Evolutionary conservation across 805 yeast genomes (phyloP).

Genomic region (Ascoidea rubescens): DNA sequence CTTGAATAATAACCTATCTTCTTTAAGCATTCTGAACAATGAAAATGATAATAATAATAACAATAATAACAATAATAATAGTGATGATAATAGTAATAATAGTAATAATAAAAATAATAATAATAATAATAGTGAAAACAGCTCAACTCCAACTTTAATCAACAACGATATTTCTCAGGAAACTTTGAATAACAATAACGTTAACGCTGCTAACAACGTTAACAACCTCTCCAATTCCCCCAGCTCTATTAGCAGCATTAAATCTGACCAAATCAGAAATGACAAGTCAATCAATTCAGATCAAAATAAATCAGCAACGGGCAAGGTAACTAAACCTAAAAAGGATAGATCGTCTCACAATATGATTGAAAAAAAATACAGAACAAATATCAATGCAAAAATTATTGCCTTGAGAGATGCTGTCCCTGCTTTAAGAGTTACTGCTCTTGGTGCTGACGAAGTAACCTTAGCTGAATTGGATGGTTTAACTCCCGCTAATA

Average conservation of each 20-base stretch:
- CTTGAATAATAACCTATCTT: no score
- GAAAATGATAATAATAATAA: neutral
- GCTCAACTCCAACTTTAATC: neutral
- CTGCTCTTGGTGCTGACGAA: conserved; percentile 30
- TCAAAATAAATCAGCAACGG: neutral
- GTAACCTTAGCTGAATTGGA: conserved; percentile 39
- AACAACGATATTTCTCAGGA: no score
- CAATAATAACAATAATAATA: no score
- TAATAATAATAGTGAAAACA: neutral
- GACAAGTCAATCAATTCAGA: no score
- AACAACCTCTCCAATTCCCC: no score
- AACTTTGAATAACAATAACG: no score
- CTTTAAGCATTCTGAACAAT: neutral
- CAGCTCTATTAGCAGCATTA: no score
- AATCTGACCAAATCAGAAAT: no score
- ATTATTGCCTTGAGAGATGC: conserved; percentile 58
- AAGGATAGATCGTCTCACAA: conserved; percentile 55
- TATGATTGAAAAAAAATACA: conserved; percentile 67
- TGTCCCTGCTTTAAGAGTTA: conserved; percentile 64
- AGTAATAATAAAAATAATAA: no score
- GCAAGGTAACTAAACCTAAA: conserved; percentile 27
- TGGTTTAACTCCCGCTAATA: conserved; percentile 63
- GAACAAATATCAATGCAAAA: conserved; percentile 64
- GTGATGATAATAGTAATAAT: no score
- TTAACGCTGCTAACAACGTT: no score